Conservation (phyloP, 164 flowering plant species). For the Chimonanthus praecox region DNA sequence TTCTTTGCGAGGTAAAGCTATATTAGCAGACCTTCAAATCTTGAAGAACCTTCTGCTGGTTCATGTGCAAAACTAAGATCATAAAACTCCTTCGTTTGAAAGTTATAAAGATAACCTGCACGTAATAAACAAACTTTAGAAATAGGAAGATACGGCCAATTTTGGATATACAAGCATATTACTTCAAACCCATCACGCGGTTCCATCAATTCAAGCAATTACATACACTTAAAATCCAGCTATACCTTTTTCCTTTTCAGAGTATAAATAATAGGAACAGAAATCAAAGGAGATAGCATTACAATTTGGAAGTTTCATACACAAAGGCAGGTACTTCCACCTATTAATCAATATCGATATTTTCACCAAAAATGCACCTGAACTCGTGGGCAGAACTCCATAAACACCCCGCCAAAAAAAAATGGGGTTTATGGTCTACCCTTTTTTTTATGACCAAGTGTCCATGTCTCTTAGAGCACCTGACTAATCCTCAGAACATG, state of each 20-base stretch:
- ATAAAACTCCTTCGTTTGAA: conserved; percentile 83
- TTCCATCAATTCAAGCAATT: not conserved
- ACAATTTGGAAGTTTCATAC: not conserved
- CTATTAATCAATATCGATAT: too few species aligned
- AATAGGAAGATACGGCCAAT: not conserved
- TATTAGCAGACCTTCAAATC: conserved; percentile 65
- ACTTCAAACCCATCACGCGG: not conserved
- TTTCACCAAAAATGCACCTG: too few species aligned
- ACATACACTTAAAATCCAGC: too few species aligned
- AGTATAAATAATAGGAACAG: not conserved
- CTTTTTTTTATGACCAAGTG: too few species aligned
- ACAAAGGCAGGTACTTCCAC: too few species aligned
- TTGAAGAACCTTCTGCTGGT: conserved; percentile 59
- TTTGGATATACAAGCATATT: not conserved
- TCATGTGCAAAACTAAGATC: conserved; percentile 84
- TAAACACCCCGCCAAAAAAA: too few species aligned
- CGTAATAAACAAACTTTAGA: not conserved
- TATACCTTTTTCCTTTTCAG: too few species aligned
- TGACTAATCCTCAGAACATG: too few species aligned
- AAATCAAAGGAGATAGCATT: not conserved
- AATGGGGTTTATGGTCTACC: too few species aligned
- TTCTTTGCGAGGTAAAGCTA: not conserved
- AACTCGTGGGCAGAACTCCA: too few species aligned
- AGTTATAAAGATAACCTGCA: conserved; percentile 89
- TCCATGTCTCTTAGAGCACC: too few species aligned